phyloP scores from a whole-genome alignment of 257 asterid species.

The Solanum pinnatisectum region DNA sequence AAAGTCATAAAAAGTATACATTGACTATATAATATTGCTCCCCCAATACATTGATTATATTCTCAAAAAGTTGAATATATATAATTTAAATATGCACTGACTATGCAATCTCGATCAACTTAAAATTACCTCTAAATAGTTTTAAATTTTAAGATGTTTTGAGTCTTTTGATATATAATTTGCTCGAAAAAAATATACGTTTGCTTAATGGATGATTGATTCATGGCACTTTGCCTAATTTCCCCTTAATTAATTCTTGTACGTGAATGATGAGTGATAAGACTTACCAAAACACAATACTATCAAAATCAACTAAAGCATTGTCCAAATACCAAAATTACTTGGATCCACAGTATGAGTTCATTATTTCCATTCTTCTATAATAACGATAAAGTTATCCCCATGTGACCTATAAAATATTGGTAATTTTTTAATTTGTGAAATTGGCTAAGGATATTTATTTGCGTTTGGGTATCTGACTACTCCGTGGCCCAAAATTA shows the following conservation, averaged over 20 bases:
- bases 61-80: no score
- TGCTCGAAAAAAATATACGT: no score
- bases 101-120: neutral
- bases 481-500: neutral
- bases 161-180: no score
- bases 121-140: neutral
- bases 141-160: no score
- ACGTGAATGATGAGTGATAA: neutral
- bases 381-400: neutral
- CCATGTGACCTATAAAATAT: neutral
- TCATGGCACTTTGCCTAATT: neutral
- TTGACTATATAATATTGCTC: neutral
- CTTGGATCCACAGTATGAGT: neutral
- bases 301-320: neutral
- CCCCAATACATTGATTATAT: neutral
- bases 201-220: neutral
- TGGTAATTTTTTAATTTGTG: neutral
- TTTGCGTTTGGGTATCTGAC: neutral
- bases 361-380: neutral
- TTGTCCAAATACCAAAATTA: neutral
- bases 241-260: neutral
- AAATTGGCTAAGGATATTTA: neutral
- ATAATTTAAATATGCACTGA: neutral
- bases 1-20: neutral
- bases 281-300: neutral